Evolutionary conservation across 805 yeast species (phyloP).

Genomic region (Barnettozyma sucrosica): DNA sequence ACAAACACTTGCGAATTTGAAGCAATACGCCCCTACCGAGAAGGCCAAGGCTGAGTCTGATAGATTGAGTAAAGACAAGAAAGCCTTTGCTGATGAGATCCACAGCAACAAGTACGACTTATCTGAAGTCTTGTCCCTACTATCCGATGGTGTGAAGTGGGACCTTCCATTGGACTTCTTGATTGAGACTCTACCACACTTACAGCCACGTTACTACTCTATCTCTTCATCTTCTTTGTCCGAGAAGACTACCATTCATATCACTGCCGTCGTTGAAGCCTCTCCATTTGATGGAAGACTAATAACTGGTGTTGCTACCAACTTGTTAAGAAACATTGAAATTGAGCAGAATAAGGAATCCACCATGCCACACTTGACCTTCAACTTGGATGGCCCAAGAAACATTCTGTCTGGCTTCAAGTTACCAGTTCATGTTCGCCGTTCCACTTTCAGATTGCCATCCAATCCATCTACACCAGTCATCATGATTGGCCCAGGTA

Average conservation of each 20-base stretch:
- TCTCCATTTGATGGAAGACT: constrained; percentile 24
- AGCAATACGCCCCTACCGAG: constrained; percentile 74
- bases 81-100: constrained; percentile 58
- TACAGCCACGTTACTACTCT: constrained; percentile 94
- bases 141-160: constrained; percentile 73
- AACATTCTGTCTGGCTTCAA: constrained; percentile 39
- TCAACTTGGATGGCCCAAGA: constrained; percentile 84
- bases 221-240: constrained; percentile 83
- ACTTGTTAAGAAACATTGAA: constrained; percentile 71
- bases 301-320: constrained; percentile 79
- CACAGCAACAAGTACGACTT: constrained; percentile 58
- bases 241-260: constrained; percentile 68
- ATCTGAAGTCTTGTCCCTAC: constrained; percentile 60
- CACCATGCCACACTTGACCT: constrained; percentile 44
- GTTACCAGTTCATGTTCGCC: constrained; percentile 88
- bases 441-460: constrained; percentile 92
- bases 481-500: constrained; percentile 95
- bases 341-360: constrained; percentile 45
- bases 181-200: constrained; percentile 70
- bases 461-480: constrained; percentile 77
- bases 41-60: constrained; percentile 37
- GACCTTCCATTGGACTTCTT: constrained; percentile 78
- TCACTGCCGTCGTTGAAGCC: constrained; percentile 88
- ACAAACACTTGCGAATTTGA: constrained; percentile 67
- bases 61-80: constrained; percentile 61